Evolutionary conservation across 768 basidiomycete species (phyloP), one percentile per base, ranked within the genome.

Genomic region (Boletales sp.): DNA sequence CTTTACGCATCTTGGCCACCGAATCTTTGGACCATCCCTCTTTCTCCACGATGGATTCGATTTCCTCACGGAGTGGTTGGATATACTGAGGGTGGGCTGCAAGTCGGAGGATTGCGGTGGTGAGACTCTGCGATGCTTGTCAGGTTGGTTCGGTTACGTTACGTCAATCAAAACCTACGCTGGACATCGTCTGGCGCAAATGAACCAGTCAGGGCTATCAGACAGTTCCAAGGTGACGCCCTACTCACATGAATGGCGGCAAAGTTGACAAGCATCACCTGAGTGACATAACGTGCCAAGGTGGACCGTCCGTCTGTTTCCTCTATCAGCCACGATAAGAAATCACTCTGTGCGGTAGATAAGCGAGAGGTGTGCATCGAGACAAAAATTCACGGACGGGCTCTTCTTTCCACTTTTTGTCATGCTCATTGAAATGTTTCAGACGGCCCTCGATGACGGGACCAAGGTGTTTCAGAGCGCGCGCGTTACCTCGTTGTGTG

Each of bases 41-140:
- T 5, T 58, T 41, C 5, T 33, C 30, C 14, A 71, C 32, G 18
- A 66, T 57, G 0, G 41, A 40, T 31, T 72, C 71, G 28, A 71
- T 57, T 47, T 77, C 76, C 41, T 70, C 62, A 0, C 74, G 67
- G 8, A 77, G 60, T 1, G 65, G 63, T 10, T 57, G 57, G 5
- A 66, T 50, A 41, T 64, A 71, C 25, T 70, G 55, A 4, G 74
- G 69, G 30, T 67, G 43, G 1, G 70, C 59, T 7, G 70, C 72
- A 2, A 76, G 61, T 41, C 66, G 52, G 42, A 65, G 68, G 4
- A 76, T 57, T 1, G 66, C 66, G 31, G 69, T 65, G 0, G 63
- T 65, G 28, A 72, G 61, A 17, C 53, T 66, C 70, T 71, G 28
- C 18, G 32, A 18, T 19, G 31, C 15, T 36, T 5, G 2, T 10